phyloP scores from a whole-genome alignment of 352 stramenopile species.

The Phytophthora capsici region DNA sequence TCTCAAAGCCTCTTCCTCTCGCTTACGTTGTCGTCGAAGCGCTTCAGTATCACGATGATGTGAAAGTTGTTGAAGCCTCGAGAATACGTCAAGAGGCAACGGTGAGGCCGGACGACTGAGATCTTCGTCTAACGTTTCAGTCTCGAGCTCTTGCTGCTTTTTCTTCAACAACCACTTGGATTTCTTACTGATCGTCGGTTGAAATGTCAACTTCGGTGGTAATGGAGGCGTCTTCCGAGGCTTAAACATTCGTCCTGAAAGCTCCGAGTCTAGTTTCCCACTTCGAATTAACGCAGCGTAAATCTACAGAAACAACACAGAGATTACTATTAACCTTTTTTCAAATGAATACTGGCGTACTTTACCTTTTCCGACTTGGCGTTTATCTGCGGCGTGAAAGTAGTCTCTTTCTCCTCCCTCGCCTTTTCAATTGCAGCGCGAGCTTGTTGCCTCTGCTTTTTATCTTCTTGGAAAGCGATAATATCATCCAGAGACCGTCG shows the following conservation, averaged over 20 bases:
- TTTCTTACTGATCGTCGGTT: constrained; percentile 49
- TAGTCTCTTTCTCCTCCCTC: constrained; percentile 43
- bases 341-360: neutral
- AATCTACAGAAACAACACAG: constrained; percentile 37
- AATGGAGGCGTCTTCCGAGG: constrained; percentile 26
- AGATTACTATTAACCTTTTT: neutral
- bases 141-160: constrained; percentile 27
- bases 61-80: constrained; percentile 39
- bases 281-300: constrained; percentile 55
- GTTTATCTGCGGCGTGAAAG: constrained; percentile 62
- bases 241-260: constrained; percentile 30
- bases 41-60: constrained; percentile 23
- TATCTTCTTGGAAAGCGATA: constrained; percentile 52
- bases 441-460: constrained; percentile 46
- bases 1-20: constrained; percentile 8
- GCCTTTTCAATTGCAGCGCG: constrained; percentile 37
- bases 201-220: constrained; percentile 41
- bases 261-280: constrained; percentile 36
- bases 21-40: constrained; percentile 4
- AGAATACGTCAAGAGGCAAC: constrained; percentile 36
- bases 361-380: constrained; percentile 49
- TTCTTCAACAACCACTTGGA: constrained; percentile 46
- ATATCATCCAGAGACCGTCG: constrained; percentile 60
- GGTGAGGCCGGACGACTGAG: constrained; percentile 4
- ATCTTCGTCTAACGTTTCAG: neutral